Percentiles rank a stretch among this genome's conserved stretches.
Evolutionary conservation across 2,329 filamentous ascomycete species (phyloP).

Genomic region (Ophidiomyces ophidiicola): DNA sequence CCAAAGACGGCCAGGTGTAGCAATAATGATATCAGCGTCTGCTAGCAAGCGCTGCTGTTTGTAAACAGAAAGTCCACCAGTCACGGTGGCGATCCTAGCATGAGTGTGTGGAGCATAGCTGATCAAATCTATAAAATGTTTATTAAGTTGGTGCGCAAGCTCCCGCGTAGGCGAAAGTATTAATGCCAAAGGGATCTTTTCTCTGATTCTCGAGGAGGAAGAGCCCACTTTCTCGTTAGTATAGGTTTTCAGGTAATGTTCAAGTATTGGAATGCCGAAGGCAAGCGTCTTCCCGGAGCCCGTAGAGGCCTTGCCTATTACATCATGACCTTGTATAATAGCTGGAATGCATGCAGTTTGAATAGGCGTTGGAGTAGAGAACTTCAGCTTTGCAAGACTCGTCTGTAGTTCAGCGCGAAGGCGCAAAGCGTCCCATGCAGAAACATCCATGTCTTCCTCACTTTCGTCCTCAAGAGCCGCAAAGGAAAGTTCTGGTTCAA

Average conservation of each 20-base stretch:
- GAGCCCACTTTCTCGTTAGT: slow-evolving; percentile 23
- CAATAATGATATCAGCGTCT: slow-evolving; percentile 83
- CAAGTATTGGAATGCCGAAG: slow-evolving; percentile 85
- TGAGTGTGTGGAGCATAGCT: slow-evolving; percentile 49
- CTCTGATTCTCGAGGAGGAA: slow-evolving; percentile 29
- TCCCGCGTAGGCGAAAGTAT: slow-evolving; percentile 88
- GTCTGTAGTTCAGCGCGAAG: slow-evolving; percentile 61
- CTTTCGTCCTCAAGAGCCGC: slow-evolving; percentile 28
- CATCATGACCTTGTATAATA: slow-evolving; percentile 71
- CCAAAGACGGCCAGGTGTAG: slow-evolving; percentile 85
- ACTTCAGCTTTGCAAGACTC: slow-evolving; percentile 66
- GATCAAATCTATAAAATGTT: slow-evolving; percentile 68
- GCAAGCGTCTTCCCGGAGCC: slow-evolving; percentile 94
- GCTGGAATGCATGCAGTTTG: slow-evolving; percentile 69
- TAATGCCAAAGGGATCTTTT: slow-evolving; percentile 53
- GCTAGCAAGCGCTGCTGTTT: slow-evolving; percentile 82
- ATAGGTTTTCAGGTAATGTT: slow-evolving; percentile 55
- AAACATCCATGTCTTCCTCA: slow-evolving; percentile 55
- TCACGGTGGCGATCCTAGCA: slow-evolving; percentile 65
- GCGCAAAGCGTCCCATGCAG: slow-evolving; percentile 63
- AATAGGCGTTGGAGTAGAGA: slow-evolving; percentile 68
- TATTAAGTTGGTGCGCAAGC: slow-evolving; percentile 77
- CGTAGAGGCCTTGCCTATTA: slow-evolving; percentile 91
- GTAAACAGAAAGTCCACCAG: slow-evolving; percentile 82
- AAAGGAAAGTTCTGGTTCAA: slow-evolving; percentile 28